Evolutionary conservation across 1,284 basidiomycete species (phyloP).

Genomic region (Lignosus rhinocerotis): DNA sequence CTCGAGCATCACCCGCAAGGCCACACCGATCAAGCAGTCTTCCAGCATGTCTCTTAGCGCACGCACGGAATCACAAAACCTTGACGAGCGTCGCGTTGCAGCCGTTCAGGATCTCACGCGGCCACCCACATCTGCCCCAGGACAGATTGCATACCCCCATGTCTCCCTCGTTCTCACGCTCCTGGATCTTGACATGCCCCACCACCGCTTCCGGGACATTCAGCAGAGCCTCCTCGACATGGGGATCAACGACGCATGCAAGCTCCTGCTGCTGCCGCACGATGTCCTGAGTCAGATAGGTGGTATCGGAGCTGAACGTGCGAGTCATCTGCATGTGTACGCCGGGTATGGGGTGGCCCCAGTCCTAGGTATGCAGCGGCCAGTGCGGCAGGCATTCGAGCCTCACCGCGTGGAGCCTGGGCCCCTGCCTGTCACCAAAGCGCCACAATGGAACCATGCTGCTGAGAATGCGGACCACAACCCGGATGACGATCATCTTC

Average conservation of each 20-base stretch:
- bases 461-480: neutral
- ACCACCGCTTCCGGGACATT: neutral
- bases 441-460: too few relatives aligned
- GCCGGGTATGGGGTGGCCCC: neutral
- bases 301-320: neutral
- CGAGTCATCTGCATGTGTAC: neutral
- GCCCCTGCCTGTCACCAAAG: too few relatives aligned
- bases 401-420: too few relatives aligned
- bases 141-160: neutral
- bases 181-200: neutral
- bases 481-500: neutral
- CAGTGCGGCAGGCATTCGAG: neutral
- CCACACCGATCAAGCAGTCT: neutral
- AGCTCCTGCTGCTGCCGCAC: neutral
- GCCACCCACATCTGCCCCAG: neutral
- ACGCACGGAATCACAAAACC: neutral
- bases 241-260: neutral
- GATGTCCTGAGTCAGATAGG: neutral
- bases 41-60: too few relatives aligned
- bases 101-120: neutral
- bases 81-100: neutral
- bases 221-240: neutral
- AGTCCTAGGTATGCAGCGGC: neutral
- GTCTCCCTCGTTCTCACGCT: neutral
- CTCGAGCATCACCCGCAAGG: neutral